Conservation (phyloP, 257 asterid genomes). For the Jaltomata sinuosa region DNA sequence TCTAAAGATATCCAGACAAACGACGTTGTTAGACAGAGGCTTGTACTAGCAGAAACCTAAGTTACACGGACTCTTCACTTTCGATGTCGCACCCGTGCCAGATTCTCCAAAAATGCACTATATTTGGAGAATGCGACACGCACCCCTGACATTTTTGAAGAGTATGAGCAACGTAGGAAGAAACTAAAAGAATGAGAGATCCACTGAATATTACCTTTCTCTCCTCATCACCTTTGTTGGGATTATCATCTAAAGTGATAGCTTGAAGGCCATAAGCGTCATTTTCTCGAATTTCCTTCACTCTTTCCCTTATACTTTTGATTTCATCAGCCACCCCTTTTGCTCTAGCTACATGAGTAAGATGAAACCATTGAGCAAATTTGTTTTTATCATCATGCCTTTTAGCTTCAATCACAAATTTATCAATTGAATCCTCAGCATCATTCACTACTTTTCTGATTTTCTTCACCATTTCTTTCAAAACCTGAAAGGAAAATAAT, state of each 20-base stretch:
- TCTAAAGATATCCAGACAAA: too few relatives aligned
- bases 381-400: neutral
- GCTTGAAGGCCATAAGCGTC: neutral
- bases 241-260: neutral
- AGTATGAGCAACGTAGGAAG: too few relatives aligned
- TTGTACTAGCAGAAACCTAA: too few relatives aligned
- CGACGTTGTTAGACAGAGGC: too few relatives aligned
- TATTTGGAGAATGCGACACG: too few relatives aligned
- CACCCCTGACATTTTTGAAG: too few relatives aligned
- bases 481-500: neutral
- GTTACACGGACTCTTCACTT: too few relatives aligned
- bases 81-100: too few relatives aligned
- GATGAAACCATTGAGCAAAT: neutral
- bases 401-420: neutral
- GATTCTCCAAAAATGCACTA: too few relatives aligned
- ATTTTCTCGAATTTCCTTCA: neutral
- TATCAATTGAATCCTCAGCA: neutral
- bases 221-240: neutral
- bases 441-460: neutral
- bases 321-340: neutral
- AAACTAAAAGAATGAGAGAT: too few relatives aligned
- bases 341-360: neutral
- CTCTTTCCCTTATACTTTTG: neutral
- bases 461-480: neutral
- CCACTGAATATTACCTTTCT: constrained; percentile 2